Conservation (phyloP, 768 basidiomycete species). For the Guyanaporus albipodus region DNA sequence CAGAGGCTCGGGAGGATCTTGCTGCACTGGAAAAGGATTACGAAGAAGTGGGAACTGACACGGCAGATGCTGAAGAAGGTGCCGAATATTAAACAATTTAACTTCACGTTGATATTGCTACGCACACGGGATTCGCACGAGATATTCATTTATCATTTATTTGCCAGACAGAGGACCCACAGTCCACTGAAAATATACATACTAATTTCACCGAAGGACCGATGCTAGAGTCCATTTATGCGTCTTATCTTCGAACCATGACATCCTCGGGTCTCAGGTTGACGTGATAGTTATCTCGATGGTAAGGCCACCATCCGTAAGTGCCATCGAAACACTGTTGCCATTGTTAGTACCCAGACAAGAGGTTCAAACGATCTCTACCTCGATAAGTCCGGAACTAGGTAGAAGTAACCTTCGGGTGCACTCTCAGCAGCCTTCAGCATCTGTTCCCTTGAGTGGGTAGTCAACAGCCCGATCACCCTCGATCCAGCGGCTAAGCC, state of each 20-base stretch:
- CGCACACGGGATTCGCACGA: slow-evolving; percentile 5
- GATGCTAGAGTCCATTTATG: too few relatives aligned
- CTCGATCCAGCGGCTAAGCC: slow-evolving; percentile 80
- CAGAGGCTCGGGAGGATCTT: slow-evolving; percentile 96
- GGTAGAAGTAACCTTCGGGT: slow-evolving; percentile 35
- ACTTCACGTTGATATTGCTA: not conserved
- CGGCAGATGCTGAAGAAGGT: slow-evolving; percentile 64
- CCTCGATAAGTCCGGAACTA: slow-evolving; percentile 73
- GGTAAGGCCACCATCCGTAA: slow-evolving; percentile 30
- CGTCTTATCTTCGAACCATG: too few relatives aligned
- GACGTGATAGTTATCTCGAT: slow-evolving; percentile 35
- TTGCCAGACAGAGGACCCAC: not conserved
- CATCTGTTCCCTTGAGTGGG: slow-evolving; percentile 68
- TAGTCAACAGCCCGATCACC: slow-evolving; percentile 80
- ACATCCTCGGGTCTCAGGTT: too few relatives aligned
- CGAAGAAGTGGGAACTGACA: slow-evolving; percentile 82
- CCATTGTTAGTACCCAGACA: not conserved
- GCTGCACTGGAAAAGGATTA: slow-evolving; percentile 96
- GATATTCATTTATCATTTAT: slow-evolving; percentile 10
- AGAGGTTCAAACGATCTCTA: slow-evolving; percentile 26
- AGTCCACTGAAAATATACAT: slow-evolving; percentile 3
- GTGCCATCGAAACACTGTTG: slow-evolving; percentile 28
- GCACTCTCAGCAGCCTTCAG: slow-evolving; percentile 53
- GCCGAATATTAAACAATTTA: slow-evolving; percentile 41
- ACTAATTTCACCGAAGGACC: not conserved